phyloP scores from a whole-genome alignment of 345 rosid species.

The Aquilaria yunnanensis region DNA sequence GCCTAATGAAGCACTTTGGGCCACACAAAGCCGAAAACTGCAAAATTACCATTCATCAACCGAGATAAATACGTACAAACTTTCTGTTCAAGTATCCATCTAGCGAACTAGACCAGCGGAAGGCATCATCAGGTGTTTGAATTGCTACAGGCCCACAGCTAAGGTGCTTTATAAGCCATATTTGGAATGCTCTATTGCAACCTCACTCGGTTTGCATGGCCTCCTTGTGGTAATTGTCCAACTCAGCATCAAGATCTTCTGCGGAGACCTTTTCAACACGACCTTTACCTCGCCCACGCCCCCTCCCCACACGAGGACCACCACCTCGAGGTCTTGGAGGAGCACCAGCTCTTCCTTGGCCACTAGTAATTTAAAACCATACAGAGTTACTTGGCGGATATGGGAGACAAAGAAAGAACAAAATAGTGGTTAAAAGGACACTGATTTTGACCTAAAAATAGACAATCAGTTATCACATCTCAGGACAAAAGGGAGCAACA shows the following conservation, averaged over 20 bases:
- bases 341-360: constrained; percentile 32
- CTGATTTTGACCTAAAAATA: background rate
- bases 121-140: background rate
- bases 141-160: background rate
- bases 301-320: constrained; percentile 31
- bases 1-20: too few species aligned
- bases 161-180: background rate
- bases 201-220: constrained; percentile 39
- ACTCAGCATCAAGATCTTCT: constrained; percentile 55
- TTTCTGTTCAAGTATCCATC: background rate
- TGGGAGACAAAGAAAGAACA: background rate
- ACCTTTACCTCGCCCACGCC: constrained; percentile 34
- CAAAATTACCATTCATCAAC: too few species aligned
- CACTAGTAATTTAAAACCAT: constrained; percentile 19
- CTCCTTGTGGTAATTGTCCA: constrained; percentile 51
- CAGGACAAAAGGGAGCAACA: too few species aligned
- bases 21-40: too few species aligned
- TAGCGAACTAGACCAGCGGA: background rate
- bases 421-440: background rate
- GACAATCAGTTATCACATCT: background rate
- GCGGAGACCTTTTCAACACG: constrained; percentile 35
- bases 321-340: constrained; percentile 25
- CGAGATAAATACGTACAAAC: background rate
- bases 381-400: constrained; percentile 2
- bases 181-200: background rate